Conservation (phyloP, 306 rosid genomes). For the Dicorynia guianensis region DNA sequence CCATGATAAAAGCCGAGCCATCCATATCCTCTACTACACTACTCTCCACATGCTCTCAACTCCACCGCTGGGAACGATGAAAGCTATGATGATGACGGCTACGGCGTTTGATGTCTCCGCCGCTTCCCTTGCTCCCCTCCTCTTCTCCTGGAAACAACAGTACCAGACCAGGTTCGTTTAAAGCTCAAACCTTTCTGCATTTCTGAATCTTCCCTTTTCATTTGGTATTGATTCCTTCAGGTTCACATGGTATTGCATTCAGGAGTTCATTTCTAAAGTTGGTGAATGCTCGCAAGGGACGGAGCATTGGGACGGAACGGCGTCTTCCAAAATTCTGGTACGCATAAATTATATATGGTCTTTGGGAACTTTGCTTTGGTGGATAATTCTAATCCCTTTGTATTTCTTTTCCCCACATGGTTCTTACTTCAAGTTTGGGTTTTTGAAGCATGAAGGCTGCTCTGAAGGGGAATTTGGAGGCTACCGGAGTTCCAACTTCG, state of each 20-base stretch:
- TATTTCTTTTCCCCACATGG: too few relatives aligned
- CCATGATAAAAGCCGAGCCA: too few relatives aligned
- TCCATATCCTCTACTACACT: too few relatives aligned
- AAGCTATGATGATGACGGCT: slow-evolving; percentile 45
- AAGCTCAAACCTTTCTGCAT: background rate
- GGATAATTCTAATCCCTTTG: too few relatives aligned
- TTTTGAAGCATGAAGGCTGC: slow-evolving; percentile 53
- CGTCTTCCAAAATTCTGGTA: slow-evolving; percentile 45
- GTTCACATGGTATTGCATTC: slow-evolving; percentile 19
- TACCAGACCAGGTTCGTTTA: slow-evolving; percentile 23
- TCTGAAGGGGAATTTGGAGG: slow-evolving; percentile 57
- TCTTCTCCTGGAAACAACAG: slow-evolving; percentile 12
- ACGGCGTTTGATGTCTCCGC: slow-evolving; percentile 50
- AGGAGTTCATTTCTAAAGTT: slow-evolving; percentile 39
- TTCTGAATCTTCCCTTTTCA: background rate
- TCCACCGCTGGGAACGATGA: background rate
- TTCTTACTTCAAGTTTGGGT: background rate
- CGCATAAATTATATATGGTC: background rate
- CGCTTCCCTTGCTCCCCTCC: slow-evolving; percentile 34
- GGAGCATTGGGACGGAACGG: slow-evolving; percentile 12
- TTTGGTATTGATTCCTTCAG: background rate
- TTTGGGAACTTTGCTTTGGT: background rate
- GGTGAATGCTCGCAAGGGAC: slow-evolving; percentile 24
- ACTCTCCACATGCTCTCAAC: too few relatives aligned
- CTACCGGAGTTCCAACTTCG: slow-evolving; percentile 69